Conservation (phyloP, 164 flowering plant species). For the Aristolochia contorta region DNA sequence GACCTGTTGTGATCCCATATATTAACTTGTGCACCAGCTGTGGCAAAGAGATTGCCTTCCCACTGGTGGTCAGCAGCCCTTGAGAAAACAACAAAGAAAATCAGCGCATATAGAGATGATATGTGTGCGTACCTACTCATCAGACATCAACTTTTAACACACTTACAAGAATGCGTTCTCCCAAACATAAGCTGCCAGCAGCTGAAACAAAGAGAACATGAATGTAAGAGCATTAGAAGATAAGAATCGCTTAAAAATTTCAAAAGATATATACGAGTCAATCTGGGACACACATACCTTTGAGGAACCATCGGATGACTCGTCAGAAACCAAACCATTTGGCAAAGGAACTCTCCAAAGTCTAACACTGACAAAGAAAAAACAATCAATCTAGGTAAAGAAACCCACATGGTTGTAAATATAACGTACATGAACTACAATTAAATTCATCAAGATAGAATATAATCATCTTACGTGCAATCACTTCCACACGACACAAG, state of each 20-base stretch:
- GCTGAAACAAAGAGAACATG: slow-evolving; percentile 35
- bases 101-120: too few relatives aligned
- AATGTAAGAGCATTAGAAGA: slow-evolving; percentile 4
- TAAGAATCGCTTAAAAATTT: not conserved
- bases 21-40: slow-evolving; percentile 91
- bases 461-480: slow-evolving; percentile 59
- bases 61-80: slow-evolving; percentile 95
- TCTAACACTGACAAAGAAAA: slow-evolving; percentile 52
- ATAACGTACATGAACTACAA: not conserved
- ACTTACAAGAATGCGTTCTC: slow-evolving; percentile 79
- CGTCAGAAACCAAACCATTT: slow-evolving; percentile 28
- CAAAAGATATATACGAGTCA: not conserved
- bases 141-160: not conserved
- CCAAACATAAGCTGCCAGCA: slow-evolving; percentile 57
- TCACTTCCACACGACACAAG: slow-evolving; percentile 90
- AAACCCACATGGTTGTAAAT: not conserved
- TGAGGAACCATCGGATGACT: slow-evolving; percentile 25
- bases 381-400: not conserved
- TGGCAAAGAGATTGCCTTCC: slow-evolving; percentile 78
- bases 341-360: slow-evolving; percentile 79
- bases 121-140: not conserved
- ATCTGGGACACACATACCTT: slow-evolving; percentile 32
- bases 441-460: not conserved
- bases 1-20: slow-evolving; percentile 97
- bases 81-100: slow-evolving; percentile 3